Evolutionary conservation across 2,329 filamentous ascomycete species (phyloP).

Genomic region (Xylariaceae sp.): DNA sequence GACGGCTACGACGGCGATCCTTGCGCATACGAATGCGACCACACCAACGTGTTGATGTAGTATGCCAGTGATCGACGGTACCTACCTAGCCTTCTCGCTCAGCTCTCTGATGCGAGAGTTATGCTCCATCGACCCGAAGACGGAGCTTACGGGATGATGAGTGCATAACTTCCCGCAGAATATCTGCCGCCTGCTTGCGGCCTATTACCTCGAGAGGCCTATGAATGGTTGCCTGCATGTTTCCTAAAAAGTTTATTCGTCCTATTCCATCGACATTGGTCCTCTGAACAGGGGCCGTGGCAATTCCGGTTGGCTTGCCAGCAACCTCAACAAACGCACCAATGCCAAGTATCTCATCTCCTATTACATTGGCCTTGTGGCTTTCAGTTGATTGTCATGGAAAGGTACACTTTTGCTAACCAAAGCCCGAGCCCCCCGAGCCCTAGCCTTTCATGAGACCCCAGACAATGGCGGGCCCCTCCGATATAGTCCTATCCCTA

Average conservation of each 20-base stretch:
- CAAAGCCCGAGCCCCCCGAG: not conserved
- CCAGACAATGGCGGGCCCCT: not conserved
- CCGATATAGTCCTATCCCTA: not conserved
- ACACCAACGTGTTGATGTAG: constrained; percentile 11
- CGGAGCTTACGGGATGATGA: constrained; percentile 4
- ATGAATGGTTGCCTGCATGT: constrained; percentile 4
- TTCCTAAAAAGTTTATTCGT: not conserved
- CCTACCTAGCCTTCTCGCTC: not conserved
- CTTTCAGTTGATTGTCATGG: no score
- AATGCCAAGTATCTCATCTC: constrained; percentile 1
- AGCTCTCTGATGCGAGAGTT: not conserved
- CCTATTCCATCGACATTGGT: not conserved
- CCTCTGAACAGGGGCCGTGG: not conserved
- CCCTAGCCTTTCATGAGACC: not conserved
- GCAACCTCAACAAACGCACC: constrained; percentile 3
- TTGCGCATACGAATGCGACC: constrained; percentile 7
- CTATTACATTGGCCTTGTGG: constrained; percentile 5
- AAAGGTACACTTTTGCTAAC: not conserved
- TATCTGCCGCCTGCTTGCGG: not conserved
- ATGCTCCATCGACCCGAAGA: not conserved
- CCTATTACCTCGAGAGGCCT: not conserved
- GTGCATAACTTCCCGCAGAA: not conserved
- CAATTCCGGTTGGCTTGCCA: not conserved
- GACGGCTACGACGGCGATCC: constrained; percentile 3
- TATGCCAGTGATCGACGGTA: constrained; percentile 16